A percentile compares a stretch with the other conserved stretches of the same genome.
Conservation (phyloP, 202 grass and related monocot species). For the Carex sylvatica region DNA sequence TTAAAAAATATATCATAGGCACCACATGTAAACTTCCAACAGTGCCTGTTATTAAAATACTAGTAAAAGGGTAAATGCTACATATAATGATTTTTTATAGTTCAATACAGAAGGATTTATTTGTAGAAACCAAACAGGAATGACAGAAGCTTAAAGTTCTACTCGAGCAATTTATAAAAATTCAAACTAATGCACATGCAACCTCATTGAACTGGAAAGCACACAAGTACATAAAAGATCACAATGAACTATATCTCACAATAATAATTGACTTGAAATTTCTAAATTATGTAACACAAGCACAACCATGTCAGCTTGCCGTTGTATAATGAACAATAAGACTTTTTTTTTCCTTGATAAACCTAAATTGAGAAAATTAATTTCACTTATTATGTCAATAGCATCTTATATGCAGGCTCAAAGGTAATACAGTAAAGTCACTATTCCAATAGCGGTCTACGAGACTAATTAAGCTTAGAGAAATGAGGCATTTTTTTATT, state of each 20-base stretch:
- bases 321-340: not conserved
- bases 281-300: not conserved
- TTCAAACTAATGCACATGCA: not conserved
- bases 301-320: not conserved
- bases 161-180: not conserved
- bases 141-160: not conserved
- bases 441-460: not conserved
- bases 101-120: not conserved
- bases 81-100: not conserved
- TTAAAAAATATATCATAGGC: not conserved
- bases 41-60: not conserved
- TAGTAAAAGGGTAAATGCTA: not conserved
- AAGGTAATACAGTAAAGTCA: not conserved
- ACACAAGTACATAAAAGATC: not conserved
- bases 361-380: not conserved
- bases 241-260: not conserved
- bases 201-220: not conserved
- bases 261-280: not conserved
- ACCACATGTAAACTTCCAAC: not conserved
- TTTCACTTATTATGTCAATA: constrained; percentile 4
- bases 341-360: not conserved
- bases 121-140: not conserved
- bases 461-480: not conserved
- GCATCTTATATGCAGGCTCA: not conserved
- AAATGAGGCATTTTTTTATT: not conserved